Conservation (phyloP, 225 moss, liverwort and hornwort species). For the Polytrichum commune region DNA sequence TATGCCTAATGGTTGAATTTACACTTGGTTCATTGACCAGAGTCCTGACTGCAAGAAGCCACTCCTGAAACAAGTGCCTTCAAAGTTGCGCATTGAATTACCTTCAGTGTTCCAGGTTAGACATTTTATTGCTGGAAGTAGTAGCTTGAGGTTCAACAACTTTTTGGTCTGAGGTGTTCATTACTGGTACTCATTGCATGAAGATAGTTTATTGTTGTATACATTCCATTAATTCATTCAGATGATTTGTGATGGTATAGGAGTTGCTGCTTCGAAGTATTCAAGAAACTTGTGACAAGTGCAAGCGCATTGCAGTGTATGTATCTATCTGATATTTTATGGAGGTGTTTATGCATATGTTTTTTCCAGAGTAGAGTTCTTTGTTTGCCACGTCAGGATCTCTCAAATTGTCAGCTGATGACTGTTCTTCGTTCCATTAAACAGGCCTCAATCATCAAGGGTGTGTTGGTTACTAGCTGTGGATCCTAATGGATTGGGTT, state of each 20-base stretch:
- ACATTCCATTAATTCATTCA: not conserved
- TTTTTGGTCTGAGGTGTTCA: not conserved
- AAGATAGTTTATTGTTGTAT: not conserved
- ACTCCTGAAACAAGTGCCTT: slow-evolving; percentile 34
- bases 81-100: slow-evolving; percentile 30
- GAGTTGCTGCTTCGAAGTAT: slow-evolving; percentile 42
- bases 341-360: too few relatives aligned
- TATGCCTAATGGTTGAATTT: not conserved
- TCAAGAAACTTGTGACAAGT: slow-evolving; percentile 21
- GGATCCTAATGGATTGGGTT: not conserved
- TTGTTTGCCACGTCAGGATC: not conserved
- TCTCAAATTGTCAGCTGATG: not conserved
- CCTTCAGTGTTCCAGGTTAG: slow-evolving; percentile 53
- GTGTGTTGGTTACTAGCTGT: not conserved
- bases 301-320: slow-evolving; percentile 21
- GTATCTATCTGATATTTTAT: not conserved
- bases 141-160: not conserved
- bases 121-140: slow-evolving; percentile 2
- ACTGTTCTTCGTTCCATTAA: not conserved
- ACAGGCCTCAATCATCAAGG: not conserved
- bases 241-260: slow-evolving; percentile 18
- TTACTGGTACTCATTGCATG: not conserved
- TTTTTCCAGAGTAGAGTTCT: too few relatives aligned
- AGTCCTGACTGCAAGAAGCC: not conserved
- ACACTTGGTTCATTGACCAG: not conserved